Evolutionary conservation across 768 basidiomycete genomes (phyloP), one percentile per base, ranked within the genome.

Genomic region (Nidula microcarpa): DNA sequence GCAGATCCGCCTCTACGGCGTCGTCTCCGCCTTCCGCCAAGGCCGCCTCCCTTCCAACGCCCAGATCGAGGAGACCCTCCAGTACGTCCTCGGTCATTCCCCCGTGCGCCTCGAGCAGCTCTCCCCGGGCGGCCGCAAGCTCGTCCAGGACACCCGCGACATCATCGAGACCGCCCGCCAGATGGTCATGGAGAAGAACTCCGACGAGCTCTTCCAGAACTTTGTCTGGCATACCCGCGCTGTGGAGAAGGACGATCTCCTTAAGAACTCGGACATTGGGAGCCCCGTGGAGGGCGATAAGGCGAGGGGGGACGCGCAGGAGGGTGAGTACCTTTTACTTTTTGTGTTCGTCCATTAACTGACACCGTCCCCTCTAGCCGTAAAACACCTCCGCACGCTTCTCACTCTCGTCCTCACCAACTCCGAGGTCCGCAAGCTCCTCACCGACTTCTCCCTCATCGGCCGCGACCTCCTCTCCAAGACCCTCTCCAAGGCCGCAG

Each of bases 131-230:
- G 94, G 94, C 56, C 78, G 73, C 55, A 84, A 82, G 59, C 83
- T 98, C 58, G 73, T 94, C 41, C 73, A 82, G 50, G 94, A 97
- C 63, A 67, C 78, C n/a, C 80, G 83, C 43, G 84, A 91, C 47
- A 90, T 97, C 63, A 77, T 96, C 61, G 80, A 83, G 58, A 94
- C 91, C 4, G 75, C 81, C 0, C 79, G 86, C 10, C 60, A 79
- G 39, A 85, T 94, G 53, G 84, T 95, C n/a, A 62, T 74, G 47
- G 78, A 88, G 60, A 97, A 96, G 81, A 97, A 97, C 59, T 71
- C 76, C 18, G 94, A 96, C 60, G 94, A 98, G 72, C 79, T 98
- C 39, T 78, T 97, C 67, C 96, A 98, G 69, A 87, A 90, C 61
- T 95, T 96, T 59, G 69, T 95, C 39, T 94, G 88, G 88, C 81